Base-by-base conservation (phyloP, 2,329 filamentous ascomycete genomes). In the Lachnellula occidentalis region DNA sequence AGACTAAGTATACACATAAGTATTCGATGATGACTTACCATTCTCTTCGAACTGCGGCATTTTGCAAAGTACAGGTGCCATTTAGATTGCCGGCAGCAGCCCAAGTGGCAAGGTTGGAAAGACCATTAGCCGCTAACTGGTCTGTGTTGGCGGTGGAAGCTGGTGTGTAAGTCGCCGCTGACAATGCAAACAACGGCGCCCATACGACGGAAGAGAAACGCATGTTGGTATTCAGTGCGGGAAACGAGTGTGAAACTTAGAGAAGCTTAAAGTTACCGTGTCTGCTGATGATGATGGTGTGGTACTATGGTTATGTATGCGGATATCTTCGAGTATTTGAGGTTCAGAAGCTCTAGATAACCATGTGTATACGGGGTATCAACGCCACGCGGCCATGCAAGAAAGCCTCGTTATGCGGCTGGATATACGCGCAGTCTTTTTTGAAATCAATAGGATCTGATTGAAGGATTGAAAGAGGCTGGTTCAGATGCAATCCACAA, bases 1-100 rank as follows among this genome's bases (percentile, higher is more conserved):
- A 22, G 19, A 42, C 31, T 42, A 8, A 34, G 22, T 12, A 4
- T 36, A 6, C 21, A 6, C 15, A 31, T 8, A 5, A 34, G 34
- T 11, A 11, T 15, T 43, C 6, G 2, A 45, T 19, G 34, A n/a
- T 21, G 9, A 39, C 59, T 53, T 52, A 74, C 75, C 76, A 77
- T 66, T 78, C 75, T 58, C 66, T 65, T 47, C 75, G 67, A 4
- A 75, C 62, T 3, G 66, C 64, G 1, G 69, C 69, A 53, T 73
- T 76, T 5, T 67, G 53, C 15, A 73, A 53, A 1, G 65, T 73
- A 58, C 72, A 75, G 21, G 58, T 63, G 17, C 50, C 48, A 19
- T 11, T 54, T 46, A 6, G 56, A 56, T 17, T 45, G 1, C 8
- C 56, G 56, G 53, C 31, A 17, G 59, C 36, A 31, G 67, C 54